Base-by-base conservation (phyloP, 2,329 filamentous ascomycete species). In the Pezicula neosporulosa region DNA sequence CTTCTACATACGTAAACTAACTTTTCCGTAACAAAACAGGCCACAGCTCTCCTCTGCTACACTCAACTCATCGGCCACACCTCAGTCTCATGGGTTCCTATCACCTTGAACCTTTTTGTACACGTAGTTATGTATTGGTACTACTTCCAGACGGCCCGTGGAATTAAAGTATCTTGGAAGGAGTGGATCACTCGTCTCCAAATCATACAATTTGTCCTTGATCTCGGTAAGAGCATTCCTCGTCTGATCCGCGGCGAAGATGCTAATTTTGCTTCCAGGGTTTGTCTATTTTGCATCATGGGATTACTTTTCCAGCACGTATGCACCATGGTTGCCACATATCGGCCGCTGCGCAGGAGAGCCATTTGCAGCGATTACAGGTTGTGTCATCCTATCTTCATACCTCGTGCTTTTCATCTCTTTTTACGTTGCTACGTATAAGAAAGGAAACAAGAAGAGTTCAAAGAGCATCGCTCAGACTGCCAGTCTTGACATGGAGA, bases 381-480 rank as follows among this genome's bases (percentile, higher is more conserved):
- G 61, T 4, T 52, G 50, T 38, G 52, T 48, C 4, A 61, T 63
- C 30, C 13, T 64, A n/a, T 56, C 48, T 19, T 62, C 59, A 3
- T 63, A 64, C 43, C 47, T 64, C 30, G 52, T 62, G 4, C 55
- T 63, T 15, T 63, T 64, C 45, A 58, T 64, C 45, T 59, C 51
- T 2, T 64, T 63, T 51, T 64, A 64, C 43, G 51, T 63, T 28
- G 54, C 59, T 1, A 64, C 62, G 7, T 64, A 64, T 49, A 56
- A 52, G 41, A 59, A 63, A 44, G 52, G 47, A 9, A 54, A 46
- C 55, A 48, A 66, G 37, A 69, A 70, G 49, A 69, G 72, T 68
- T 52, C 71, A 68, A 56, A 68, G 70, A 61, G 74, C 74, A 43
- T 51, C 15, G 56, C 58, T 19, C 46, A 51, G 30, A 41, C 53